phyloP scores from a whole-genome alignment of 140 eudicot species.

The Stevia rebaudiana region DNA sequence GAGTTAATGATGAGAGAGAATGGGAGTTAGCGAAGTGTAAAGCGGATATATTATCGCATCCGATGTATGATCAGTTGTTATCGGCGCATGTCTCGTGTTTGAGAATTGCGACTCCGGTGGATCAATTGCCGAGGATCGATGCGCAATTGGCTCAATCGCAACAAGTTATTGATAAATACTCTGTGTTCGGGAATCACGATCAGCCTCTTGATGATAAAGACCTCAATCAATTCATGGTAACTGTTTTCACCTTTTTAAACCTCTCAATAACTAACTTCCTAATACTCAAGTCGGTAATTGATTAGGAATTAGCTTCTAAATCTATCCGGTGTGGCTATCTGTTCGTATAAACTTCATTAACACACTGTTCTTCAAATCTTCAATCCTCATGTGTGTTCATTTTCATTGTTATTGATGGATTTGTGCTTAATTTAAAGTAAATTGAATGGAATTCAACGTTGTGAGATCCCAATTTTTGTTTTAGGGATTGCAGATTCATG shows the following conservation, averaged over 20 bases:
- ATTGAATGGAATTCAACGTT: not conserved
- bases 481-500: slow-evolving; percentile 13
- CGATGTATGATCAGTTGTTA: slow-evolving; percentile 76
- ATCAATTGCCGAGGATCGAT: slow-evolving; percentile 90
- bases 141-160: slow-evolving; percentile 81
- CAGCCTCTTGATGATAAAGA: slow-evolving; percentile 79
- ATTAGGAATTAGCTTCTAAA: too few species aligned
- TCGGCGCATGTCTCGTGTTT: slow-evolving; percentile 86
- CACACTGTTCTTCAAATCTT: too few species aligned
- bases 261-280: not conserved
- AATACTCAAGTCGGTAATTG: too few species aligned
- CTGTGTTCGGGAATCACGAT: slow-evolving; percentile 46
- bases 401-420: slow-evolving; percentile 12
- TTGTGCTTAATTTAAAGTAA: not conserved
- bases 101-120: slow-evolving; percentile 93
- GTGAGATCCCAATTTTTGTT: too few species aligned
- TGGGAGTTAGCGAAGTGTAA: slow-evolving; percentile 85
- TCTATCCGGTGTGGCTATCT: too few species aligned
- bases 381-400: too few species aligned
- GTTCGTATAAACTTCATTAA: too few species aligned
- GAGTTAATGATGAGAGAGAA: slow-evolving; percentile 26
- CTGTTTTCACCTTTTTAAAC: not conserved
- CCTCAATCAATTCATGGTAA: slow-evolving; percentile 94
- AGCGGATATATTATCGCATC: slow-evolving; percentile 76
- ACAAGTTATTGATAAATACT: slow-evolving; percentile 68